Evolutionary conservation across 192 early-diverging fungal species (phyloP).

Genomic region (Diversispora epigaea): DNA sequence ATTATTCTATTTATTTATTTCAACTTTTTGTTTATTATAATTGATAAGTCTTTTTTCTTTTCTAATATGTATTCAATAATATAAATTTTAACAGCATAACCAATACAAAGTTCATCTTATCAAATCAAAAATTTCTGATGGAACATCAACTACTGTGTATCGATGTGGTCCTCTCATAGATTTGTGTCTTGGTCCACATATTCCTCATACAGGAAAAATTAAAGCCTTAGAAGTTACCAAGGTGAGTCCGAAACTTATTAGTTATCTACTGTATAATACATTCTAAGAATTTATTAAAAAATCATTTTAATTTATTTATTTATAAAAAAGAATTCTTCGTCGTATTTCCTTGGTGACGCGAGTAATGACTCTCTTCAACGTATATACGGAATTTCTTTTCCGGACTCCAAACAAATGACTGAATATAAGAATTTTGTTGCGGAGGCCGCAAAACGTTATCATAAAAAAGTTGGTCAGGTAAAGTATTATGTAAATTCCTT

Average conservation of each 20-base stretch:
- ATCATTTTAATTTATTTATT: neutral
- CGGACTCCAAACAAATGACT: constrained; percentile 95
- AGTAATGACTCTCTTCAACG: constrained; percentile 98
- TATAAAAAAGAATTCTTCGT: constrained; percentile 82
- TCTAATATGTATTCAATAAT: neutral
- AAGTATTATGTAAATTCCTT: neutral
- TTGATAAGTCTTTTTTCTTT: neutral
- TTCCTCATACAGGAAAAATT: constrained; percentile 91
- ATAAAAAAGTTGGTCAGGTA: constrained; percentile 89
- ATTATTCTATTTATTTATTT: constrained; percentile 13
- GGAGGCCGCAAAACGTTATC: constrained; percentile 94
- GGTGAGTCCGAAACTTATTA: constrained; percentile 40
- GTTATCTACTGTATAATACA: neutral
- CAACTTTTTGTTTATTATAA: neutral
- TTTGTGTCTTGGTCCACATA: constrained; percentile 93
- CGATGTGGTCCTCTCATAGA: constrained; percentile 98
- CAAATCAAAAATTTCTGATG: constrained; percentile 86
- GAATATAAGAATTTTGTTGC: constrained; percentile 95
- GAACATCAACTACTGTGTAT: constrained; percentile 94
- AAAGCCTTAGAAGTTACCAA: constrained; percentile 91
- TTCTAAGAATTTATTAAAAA: neutral
- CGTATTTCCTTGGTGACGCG: constrained; percentile 96
- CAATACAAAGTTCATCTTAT: constrained; percentile 97
- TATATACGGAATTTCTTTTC: constrained; percentile 98
- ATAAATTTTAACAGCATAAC: constrained; percentile 64